phyloP scores from a whole-genome alignment of 257 asterid species.

The Nicotiana otophora region DNA sequence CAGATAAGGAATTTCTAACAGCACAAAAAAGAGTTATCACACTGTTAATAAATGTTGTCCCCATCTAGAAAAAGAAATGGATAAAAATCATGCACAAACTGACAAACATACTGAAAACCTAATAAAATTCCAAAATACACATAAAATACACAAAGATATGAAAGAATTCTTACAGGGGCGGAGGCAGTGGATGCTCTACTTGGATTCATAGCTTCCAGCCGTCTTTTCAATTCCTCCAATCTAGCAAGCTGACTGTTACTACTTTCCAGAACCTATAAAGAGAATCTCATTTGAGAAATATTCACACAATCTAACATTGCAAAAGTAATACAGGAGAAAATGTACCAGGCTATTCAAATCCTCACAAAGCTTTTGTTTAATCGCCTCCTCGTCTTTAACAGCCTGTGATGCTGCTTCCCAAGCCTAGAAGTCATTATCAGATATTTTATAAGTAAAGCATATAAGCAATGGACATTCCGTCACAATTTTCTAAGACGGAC shows the following conservation, averaged over 20 bases:
- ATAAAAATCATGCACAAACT: background rate
- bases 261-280: slow-evolving; percentile 78
- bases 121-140: background rate
- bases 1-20: background rate
- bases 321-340: slow-evolving; percentile 5
- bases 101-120: background rate
- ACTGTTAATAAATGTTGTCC: no score
- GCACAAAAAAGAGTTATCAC: background rate
- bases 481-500: background rate
- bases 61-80: background rate
- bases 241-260: slow-evolving; percentile 68
- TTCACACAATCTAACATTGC: background rate
- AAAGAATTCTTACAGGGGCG: slow-evolving; percentile 41
- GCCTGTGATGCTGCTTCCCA: slow-evolving; percentile 74
- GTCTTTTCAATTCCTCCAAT: slow-evolving; percentile 87
- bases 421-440: slow-evolving; percentile 32
- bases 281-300: slow-evolving; percentile 5
- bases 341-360: slow-evolving; percentile 63
- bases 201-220: slow-evolving; percentile 86
- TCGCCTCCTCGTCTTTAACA: slow-evolving; percentile 74
- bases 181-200: slow-evolving; percentile 48
- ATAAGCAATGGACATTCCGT: background rate
- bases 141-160: background rate
- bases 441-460: background rate
- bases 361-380: slow-evolving; percentile 67